A percentile compares a stretch with the other conserved stretches of the same genome.
Conservation (phyloP, 768 basidiomycete genomes). For the Boletus pseudo-olivaceus region DNA sequence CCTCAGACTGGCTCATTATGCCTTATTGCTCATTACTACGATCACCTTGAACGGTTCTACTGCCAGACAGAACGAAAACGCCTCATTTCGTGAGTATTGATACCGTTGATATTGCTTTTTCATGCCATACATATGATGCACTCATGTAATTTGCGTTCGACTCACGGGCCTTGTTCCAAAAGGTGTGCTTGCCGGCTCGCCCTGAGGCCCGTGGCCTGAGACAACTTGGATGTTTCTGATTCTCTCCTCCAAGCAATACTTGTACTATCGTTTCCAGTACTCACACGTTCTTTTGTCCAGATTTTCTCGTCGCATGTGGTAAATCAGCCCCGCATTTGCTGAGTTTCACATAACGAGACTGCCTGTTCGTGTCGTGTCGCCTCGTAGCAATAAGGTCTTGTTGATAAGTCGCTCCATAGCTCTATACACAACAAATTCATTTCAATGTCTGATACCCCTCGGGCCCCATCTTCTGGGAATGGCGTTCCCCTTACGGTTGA, state of each 20-base stretch:
- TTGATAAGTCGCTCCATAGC: conserved; percentile 17
- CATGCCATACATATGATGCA: conserved; percentile 45
- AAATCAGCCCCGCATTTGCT: not conserved
- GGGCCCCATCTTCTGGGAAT: not conserved
- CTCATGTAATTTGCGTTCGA: conserved; percentile 91
- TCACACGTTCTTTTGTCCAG: conserved; percentile 6
- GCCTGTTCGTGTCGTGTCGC: conserved; percentile 11
- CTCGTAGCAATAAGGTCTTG: conserved; percentile 8
- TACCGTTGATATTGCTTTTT: not conserved
- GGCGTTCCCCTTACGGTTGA: not conserved
- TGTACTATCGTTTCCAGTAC: not conserved
- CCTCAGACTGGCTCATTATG: not conserved
- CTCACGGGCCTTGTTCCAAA: conserved; percentile 58
- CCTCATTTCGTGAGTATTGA: conserved; percentile 14
- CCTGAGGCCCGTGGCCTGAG: conserved; percentile 71
- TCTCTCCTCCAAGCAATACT: not conserved
- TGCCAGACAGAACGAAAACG: not conserved
- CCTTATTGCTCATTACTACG: not conserved
- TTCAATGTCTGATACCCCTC: conserved; percentile 27
- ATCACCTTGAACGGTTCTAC: not conserved
- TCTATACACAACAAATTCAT: conserved; percentile 11
- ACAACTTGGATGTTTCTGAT: conserved; percentile 57
- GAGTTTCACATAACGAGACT: conserved; percentile 3
- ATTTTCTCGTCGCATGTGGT: not conserved
- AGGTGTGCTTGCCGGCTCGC: conserved; percentile 70